These are phyloP conservation scores for Rubia yunnanensis DNA, from an alignment of 257 asterid genomes.

Conservation along the genomic window DNA sequence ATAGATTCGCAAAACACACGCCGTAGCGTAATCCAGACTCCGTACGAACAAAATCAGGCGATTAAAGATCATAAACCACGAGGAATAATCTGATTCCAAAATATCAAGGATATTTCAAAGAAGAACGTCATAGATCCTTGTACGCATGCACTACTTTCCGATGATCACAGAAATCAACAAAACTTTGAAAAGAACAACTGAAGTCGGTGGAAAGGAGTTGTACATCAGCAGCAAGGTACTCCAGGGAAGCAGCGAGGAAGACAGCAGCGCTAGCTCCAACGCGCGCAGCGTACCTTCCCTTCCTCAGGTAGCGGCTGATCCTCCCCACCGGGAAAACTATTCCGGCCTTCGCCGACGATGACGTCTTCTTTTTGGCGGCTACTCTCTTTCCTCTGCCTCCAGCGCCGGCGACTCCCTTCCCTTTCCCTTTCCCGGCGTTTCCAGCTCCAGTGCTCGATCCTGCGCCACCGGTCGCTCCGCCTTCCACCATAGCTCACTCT, in stretches of 20 bases:
- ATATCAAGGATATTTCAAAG: background rate
- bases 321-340: conserved; percentile 31
- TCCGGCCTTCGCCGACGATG: conserved; percentile 24
- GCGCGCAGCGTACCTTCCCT: conserved; percentile 22
- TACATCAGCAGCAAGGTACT: conserved; percentile 33
- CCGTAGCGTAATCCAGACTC: too few species aligned
- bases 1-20: background rate
- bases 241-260: conserved; percentile 26
- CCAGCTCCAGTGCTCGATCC: too few species aligned
- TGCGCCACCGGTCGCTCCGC: background rate
- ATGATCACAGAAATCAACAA: too few species aligned
- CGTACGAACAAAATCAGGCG: too few species aligned
- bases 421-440: too few species aligned
- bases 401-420: too few species aligned
- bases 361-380: background rate
- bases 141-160: too few species aligned
- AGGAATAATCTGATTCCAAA: background rate
- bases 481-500: background rate
- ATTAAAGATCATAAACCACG: background rate
- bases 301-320: conserved; percentile 26
- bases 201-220: background rate
- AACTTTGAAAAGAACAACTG: too few species aligned
- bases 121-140: background rate
- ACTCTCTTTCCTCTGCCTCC: background rate
- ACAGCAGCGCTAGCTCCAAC: conserved; percentile 29